phyloP scores from a whole-genome alignment of 1,284 basidiomycete genomes.

The Sanghuangporus baumii region DNA sequence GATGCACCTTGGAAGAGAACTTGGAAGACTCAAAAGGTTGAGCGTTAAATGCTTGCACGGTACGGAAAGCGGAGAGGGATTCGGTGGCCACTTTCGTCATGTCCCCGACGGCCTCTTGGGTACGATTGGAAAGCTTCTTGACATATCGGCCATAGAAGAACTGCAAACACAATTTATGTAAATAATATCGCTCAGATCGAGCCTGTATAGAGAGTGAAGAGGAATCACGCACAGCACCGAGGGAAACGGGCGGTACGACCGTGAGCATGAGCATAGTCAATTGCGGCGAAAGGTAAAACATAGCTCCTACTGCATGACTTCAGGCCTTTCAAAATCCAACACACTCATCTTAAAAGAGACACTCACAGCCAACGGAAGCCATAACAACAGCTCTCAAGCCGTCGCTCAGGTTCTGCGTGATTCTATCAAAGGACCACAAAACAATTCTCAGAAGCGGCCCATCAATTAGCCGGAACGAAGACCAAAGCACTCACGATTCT shows the following conservation, averaged over 20 bases:
- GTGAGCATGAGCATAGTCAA: constrained; percentile 91
- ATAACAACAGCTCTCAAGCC: constrained; percentile 85
- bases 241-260: constrained; percentile 91
- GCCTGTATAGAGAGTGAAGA: background rate
- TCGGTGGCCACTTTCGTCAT: constrained; percentile 95
- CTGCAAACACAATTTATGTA: background rate
- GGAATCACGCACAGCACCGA: constrained; percentile 72
- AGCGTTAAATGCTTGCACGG: constrained; percentile 89
- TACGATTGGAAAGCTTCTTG: constrained; percentile 85
- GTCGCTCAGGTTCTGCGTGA: constrained; percentile 91
- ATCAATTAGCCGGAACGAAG: background rate
- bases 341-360: background rate
- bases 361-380: constrained; percentile 81
- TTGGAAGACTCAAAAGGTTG: constrained; percentile 66
- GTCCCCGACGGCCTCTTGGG: constrained; percentile 91
- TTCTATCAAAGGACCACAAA: constrained; percentile 34
- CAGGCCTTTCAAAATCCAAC: background rate
- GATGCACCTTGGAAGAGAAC: constrained; percentile 61
- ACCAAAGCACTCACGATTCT: constrained; percentile 58
- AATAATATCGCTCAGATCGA: background rate
- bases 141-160: constrained; percentile 94
- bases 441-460: background rate
- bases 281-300: constrained; percentile 92
- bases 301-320: constrained; percentile 72
- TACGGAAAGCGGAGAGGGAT: constrained; percentile 87